Base-by-base conservation (phyloP, 768 basidiomycete genomes). In the Obba rivulosa region DNA sequence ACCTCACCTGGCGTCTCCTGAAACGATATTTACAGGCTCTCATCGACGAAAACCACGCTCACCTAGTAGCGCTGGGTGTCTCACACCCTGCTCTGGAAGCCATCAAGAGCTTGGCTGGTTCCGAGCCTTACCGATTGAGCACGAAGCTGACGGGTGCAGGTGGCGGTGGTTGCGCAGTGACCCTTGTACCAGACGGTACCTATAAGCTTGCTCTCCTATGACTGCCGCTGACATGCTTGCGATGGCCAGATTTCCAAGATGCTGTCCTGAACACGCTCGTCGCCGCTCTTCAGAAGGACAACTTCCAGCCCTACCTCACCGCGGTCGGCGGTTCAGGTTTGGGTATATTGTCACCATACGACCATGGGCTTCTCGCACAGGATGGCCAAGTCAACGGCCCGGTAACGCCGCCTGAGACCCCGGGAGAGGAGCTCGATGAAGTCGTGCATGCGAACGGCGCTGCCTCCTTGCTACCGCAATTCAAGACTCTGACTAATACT, bases 141-240 rank as follows among this genome's bases (percentile, higher is more conserved):
- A 93, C 92, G n/a, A 96, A 97, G 71, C 69, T 99, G 48, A 99
- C 96, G 7, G 96, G 96, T 36, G 95, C 96, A 8, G 96, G 96
- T 24, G 96, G 96, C 35, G 96, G 96, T 21, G 96, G 96, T n/a
- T 98, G 96, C 62, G 85, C 93, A 4, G 92, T 98, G 24, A 95
- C 94, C 11, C 78, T 98, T 31, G 76, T 99, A 44, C 96, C 96
- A 44, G 93, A 97, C 69, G 80, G 95, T 94, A 57, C 55, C 84
- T 69, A 22, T 28, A 34, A 40, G 20, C 45, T 23, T 36, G 22
- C 44, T 43, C 14, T 28, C 48, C 34, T 49, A 17, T 20, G 3
- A 37, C 25, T 9, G 28, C 25, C 48, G n/a, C 25, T 45, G 16
- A 42, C 41, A 18, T 8, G 7, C 28, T 20, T 36, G 44, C n/a